Conservation (phyloP, 805 yeast species). For the Komagataella kurtzmanii region DNA sequence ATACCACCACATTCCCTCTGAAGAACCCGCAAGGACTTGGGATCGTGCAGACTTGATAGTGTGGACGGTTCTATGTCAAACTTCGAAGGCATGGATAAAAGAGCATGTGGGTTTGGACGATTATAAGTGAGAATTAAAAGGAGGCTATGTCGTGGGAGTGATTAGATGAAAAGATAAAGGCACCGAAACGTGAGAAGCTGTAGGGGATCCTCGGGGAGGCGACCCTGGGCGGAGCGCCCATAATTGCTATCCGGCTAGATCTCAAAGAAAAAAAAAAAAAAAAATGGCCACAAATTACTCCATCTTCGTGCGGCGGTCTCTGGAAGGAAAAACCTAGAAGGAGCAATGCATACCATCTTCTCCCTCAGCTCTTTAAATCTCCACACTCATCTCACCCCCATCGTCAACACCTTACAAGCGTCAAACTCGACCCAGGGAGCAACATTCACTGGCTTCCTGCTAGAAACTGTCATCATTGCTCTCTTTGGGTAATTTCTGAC, state of each 20-base stretch:
- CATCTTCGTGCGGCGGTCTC: neutral
- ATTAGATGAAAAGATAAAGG: neutral
- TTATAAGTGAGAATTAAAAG: neutral
- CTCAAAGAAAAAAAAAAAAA: no score
- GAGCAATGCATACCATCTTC: neutral
- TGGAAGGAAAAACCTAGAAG: neutral
- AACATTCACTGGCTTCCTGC: neutral
- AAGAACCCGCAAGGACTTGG: conserved; percentile 37
- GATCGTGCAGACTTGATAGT: conserved; percentile 42
- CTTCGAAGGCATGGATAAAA: neutral
- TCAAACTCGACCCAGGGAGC: neutral
- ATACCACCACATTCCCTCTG: conserved; percentile 29
- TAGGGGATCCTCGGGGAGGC: neutral
- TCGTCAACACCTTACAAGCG: neutral
- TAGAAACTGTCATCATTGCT: neutral
- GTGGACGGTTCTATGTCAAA: neutral
- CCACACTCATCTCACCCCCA: neutral
- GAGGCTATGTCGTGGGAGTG: neutral
- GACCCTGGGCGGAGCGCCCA: neutral
- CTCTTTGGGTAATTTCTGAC: neutral
- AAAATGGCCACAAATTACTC: neutral
- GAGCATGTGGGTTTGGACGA: neutral
- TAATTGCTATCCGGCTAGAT: no score
- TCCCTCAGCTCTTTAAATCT: neutral
- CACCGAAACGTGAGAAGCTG: neutral